Conservation (phyloP, 306 rosid genomes). For the Acacia crassicarpa region DNA sequence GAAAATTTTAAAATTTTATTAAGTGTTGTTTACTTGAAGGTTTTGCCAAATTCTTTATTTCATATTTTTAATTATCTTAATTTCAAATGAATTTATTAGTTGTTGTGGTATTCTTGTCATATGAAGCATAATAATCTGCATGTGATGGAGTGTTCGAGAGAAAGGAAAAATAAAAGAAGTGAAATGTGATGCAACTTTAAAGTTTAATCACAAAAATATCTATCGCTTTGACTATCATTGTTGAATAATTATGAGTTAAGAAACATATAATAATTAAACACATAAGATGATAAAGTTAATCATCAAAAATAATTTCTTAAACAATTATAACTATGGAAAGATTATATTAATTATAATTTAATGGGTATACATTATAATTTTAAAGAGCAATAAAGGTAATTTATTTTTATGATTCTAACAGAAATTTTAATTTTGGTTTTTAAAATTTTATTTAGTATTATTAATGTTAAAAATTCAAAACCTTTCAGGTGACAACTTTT, state of each 20-base stretch:
- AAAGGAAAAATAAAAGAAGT: neutral
- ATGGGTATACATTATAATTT: neutral
- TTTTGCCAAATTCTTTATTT: neutral
- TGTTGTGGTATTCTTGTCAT: neutral
- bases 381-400: neutral
- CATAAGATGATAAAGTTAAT: too few species aligned
- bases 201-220: neutral
- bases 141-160: neutral
- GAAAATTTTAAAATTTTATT: neutral
- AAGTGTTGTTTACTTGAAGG: neutral
- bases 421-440: neutral
- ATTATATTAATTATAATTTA: too few species aligned
- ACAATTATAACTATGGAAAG: neutral
- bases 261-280: too few species aligned
- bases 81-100: neutral
- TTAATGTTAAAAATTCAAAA: neutral
- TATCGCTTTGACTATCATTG: neutral
- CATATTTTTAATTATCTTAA: neutral
- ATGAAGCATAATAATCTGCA: neutral
- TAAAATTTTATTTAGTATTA: neutral
- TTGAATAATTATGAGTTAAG: neutral
- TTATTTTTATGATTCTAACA: neutral
- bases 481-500: neutral
- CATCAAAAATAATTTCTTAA: neutral
- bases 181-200: neutral